Percentiles rank a stretch among this genome's conserved stretches.
These are phyloP conservation scores for Keqinozyma sinolaborantium DNA, from an alignment of 1,139 yeast species.

Conservation along the genomic window DNA sequence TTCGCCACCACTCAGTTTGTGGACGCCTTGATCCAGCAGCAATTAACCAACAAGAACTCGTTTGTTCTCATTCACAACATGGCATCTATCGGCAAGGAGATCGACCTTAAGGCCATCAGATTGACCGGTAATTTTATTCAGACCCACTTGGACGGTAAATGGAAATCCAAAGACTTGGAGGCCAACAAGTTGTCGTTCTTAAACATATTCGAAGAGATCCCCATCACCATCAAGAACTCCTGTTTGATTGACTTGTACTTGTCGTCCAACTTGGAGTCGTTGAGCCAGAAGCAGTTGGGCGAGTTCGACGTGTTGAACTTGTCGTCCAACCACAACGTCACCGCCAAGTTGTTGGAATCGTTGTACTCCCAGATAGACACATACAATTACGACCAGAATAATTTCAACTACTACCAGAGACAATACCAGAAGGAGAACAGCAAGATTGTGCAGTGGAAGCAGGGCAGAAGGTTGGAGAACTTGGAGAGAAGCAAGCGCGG, in stretches of 20 bases:
- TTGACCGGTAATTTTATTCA: conserved; percentile 61
- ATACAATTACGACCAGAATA: conserved; percentile 76
- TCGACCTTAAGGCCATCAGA: conserved; percentile 68
- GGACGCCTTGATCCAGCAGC: conserved; percentile 66
- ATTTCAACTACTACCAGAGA: conserved; percentile 82
- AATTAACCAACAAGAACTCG: conserved; percentile 60
- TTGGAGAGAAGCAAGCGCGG: conserved; percentile 56
- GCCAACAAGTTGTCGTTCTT: conserved; percentile 61
- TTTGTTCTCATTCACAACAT: conserved; percentile 74
- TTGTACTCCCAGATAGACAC: conserved; percentile 75
- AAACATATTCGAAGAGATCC: conserved; percentile 71
- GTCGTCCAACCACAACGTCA: conserved; percentile 42
- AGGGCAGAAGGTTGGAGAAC: conserved; percentile 67
- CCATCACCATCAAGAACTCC: conserved; percentile 60
- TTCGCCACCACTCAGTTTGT: conserved; percentile 63
- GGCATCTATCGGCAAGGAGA: conserved; percentile 59
- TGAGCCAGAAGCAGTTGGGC: conserved; percentile 11
- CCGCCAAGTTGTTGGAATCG: conserved; percentile 57
- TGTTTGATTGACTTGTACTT: conserved; percentile 40
- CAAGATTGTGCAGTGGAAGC: conserved; percentile 74
- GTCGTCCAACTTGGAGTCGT: conserved; percentile 15
- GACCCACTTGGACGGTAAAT: conserved; percentile 55
- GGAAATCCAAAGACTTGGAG: conserved; percentile 65
- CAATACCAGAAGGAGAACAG: conserved; percentile 67
- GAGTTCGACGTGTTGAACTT: conserved; percentile 42